Percentiles rank a stretch among this genome's conserved stretches.
Conservation (phyloP, 352 stramenopile genomes). For the Pythium periplocum region DNA sequence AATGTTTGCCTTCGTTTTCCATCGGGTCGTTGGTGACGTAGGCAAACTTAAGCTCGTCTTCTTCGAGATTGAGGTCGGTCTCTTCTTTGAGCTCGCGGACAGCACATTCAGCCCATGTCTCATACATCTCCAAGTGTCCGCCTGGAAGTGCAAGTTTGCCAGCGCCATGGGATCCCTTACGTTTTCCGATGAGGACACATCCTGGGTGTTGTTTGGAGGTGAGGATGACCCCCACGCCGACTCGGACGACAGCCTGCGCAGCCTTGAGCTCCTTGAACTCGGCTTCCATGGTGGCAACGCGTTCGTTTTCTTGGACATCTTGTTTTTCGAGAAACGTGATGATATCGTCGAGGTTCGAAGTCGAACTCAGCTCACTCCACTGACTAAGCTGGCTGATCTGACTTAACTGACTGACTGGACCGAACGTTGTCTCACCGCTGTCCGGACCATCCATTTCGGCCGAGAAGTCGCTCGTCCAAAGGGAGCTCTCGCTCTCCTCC, state of each 20-base stretch:
- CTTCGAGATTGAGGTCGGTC: constrained; percentile 60
- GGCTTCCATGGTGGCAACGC: constrained; percentile 43
- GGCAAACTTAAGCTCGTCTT: constrained; percentile 33
- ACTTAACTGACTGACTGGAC: constrained; percentile 38
- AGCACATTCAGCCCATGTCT: constrained; percentile 74
- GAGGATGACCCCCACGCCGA: constrained; percentile 74
- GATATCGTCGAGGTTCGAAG: constrained; percentile 81
- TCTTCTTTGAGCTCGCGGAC: constrained; percentile 81
- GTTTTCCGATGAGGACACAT: constrained; percentile 68
- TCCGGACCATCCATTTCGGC: constrained; percentile 15
- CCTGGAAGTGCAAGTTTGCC: constrained; percentile 69
- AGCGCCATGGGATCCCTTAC: constrained; percentile 71
- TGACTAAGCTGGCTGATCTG: constrained; percentile 72
- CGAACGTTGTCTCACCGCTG: constrained; percentile 36
- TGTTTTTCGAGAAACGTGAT: constrained; percentile 82
- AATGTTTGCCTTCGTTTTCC: constrained; percentile 77
- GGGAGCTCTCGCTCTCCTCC: constrained; percentile 45
- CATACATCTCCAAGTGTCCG: constrained; percentile 81
- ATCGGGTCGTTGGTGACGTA: constrained; percentile 83
- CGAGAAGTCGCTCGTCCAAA: constrained; percentile 58
- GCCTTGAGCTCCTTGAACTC: constrained; percentile 63
- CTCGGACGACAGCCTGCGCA: constrained; percentile 51
- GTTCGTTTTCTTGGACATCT: constrained; percentile 53
- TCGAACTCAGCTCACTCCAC: constrained; percentile 79
- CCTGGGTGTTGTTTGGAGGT: constrained; percentile 51